Evolutionary conservation across 1,284 basidiomycete species (phyloP).

Genomic region (Phellinidium pouzarii): DNA sequence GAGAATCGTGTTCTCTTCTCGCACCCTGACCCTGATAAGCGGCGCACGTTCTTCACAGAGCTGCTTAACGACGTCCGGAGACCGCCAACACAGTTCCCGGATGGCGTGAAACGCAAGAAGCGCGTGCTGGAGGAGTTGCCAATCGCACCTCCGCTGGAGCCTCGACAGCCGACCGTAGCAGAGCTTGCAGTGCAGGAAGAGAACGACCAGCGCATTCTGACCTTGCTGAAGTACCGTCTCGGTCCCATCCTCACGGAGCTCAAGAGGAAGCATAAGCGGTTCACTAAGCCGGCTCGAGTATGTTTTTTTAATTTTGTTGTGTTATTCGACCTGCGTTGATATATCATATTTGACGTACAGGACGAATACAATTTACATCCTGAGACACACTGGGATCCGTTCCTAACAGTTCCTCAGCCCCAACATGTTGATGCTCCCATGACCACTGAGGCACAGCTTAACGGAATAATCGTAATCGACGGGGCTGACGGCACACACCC

Average conservation of each 20-base stretch:
- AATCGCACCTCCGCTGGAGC: conserved; percentile 85
- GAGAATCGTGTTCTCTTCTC: conserved; percentile 70
- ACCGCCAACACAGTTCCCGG: conserved; percentile 87
- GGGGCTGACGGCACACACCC: conserved; percentile 28
- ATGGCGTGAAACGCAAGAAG: conserved; percentile 80
- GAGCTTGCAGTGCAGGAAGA: conserved; percentile 84
- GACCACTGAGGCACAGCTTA: conserved; percentile 31
- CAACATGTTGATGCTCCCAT: conserved; percentile 12
- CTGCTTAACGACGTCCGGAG: conserved; percentile 62
- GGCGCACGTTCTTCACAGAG: conserved; percentile 74
- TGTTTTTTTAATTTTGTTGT: conserved; percentile 26
- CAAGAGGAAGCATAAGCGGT: conserved; percentile 90
- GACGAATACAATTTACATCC: conserved; percentile 66
- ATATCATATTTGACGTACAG: conserved; percentile 30
- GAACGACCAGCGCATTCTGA: conserved; percentile 72
- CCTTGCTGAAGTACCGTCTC: conserved; percentile 82
- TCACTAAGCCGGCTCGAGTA: conserved; percentile 78
- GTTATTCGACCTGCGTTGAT: conserved; percentile 4
- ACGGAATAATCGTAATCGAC: conserved; percentile 41
- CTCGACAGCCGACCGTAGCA: conserved; percentile 73
- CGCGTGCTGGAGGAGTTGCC: conserved; percentile 84
- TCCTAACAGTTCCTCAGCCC: conserved; percentile 3
- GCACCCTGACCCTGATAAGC: conserved; percentile 46
- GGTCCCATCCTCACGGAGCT: conserved; percentile 85
- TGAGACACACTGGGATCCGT: conserved; percentile 23